Conservation (phyloP, 495 filamentous ascomycete genomes). For the Podospora conica region DNA sequence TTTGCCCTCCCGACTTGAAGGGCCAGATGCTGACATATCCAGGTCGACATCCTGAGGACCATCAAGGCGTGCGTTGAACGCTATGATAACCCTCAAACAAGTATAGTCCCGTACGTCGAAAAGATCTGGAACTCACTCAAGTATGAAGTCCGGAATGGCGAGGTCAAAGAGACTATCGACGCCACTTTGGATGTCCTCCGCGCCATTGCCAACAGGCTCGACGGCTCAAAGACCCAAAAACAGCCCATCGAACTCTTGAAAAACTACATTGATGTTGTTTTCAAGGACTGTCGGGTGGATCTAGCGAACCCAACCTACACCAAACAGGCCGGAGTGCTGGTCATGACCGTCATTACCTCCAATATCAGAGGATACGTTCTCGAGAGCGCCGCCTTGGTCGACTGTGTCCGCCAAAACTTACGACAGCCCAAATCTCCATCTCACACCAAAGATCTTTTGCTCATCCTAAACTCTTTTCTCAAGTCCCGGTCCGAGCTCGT, state of each 20-base stretch:
- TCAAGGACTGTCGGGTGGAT: conserved; percentile 40
- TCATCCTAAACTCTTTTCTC: conserved; percentile 37
- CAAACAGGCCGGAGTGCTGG: conserved; percentile 38
- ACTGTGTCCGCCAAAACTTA: conserved; percentile 33
- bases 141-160: conserved; percentile 53
- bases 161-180: conserved; percentile 44
- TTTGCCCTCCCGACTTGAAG: not conserved
- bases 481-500: conserved; percentile 31
- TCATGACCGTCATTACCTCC: conserved; percentile 38
- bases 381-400: conserved; percentile 30
- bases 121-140: conserved; percentile 51
- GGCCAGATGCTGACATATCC: not conserved
- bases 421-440: conserved; percentile 34
- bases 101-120: conserved; percentile 34
- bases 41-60: conserved; percentile 47
- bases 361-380: conserved; percentile 28
- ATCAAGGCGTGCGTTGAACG: conserved; percentile 39
- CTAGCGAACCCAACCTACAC: conserved; percentile 40
- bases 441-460: conserved; percentile 38
- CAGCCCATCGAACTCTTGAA: conserved; percentile 30
- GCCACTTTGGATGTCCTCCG: conserved; percentile 42
- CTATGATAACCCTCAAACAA: conserved; percentile 36
- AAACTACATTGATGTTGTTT: conserved; percentile 32
- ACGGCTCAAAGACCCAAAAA: conserved; percentile 27
- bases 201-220: conserved; percentile 35